phyloP scores from a whole-genome alignment of 169 alveolate species.

The Eimeria nieschulzi region DNA sequence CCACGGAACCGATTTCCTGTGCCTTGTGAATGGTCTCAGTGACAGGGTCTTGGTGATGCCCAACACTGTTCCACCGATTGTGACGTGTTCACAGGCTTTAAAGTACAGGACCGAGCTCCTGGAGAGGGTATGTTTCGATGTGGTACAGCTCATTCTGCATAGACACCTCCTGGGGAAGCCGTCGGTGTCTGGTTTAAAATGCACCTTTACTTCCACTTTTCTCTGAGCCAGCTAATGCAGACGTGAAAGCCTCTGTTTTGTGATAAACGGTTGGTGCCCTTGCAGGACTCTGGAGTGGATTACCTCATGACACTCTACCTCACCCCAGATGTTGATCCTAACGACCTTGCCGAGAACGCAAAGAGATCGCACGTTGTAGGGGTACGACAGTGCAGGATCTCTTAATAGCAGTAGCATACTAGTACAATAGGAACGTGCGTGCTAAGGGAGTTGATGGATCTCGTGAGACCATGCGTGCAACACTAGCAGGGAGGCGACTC shows the following conservation, averaged over 20 bases:
- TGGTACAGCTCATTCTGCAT: too few species aligned
- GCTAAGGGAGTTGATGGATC: too few species aligned
- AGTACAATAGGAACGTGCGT: background rate
- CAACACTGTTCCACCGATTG: slow-evolving; percentile 76
- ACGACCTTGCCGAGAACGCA: slow-evolving; percentile 67
- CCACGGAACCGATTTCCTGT: background rate
- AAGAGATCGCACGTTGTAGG: slow-evolving; percentile 70
- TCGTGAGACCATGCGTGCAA: background rate
- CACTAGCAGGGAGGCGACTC: too few species aligned
- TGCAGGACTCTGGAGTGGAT: slow-evolving; percentile 74
- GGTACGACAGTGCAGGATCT: slow-evolving; percentile 3
- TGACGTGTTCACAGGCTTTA: slow-evolving; percentile 68
- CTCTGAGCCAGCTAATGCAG: background rate
- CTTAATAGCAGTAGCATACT: too few species aligned
- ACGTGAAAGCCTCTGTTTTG: too few species aligned
- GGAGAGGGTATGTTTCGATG: slow-evolving; percentile 41
- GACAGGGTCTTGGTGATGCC: slow-evolving; percentile 77
- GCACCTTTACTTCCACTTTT: background rate
- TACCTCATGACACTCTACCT: slow-evolving; percentile 78
- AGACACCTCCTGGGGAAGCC: too few species aligned
- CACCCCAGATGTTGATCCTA: slow-evolving; percentile 45
- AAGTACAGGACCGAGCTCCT: slow-evolving; percentile 65
- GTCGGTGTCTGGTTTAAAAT: background rate
- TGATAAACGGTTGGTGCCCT: background rate
- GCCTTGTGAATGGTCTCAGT: slow-evolving; percentile 13